Conservation (phyloP, 139 green algal genomes). For the Chlamydomonas urium region DNA sequence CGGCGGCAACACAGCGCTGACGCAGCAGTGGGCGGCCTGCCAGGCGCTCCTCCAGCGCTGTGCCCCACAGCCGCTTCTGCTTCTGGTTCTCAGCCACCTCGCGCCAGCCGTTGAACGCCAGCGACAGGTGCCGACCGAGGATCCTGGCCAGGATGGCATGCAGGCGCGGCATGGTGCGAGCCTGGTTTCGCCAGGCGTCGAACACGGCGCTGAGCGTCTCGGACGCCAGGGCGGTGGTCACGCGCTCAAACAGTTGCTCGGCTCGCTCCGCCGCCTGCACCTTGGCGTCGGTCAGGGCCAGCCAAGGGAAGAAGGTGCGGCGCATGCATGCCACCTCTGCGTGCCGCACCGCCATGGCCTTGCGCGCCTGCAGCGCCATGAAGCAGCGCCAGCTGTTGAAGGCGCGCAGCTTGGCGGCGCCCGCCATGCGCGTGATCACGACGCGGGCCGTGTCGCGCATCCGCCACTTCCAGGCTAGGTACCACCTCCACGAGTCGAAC, state of each 20-base stretch:
- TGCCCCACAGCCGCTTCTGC: too few species aligned
- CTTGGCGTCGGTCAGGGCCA: not conserved
- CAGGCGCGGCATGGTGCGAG: slow-evolving; percentile 8
- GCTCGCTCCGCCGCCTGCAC: not conserved
- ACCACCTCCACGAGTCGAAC: not conserved
- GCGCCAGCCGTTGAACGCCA: slow-evolving; percentile 36
- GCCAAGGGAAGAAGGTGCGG: too few species aligned
- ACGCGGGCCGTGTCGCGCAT: not conserved
- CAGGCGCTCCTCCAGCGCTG: too few species aligned
- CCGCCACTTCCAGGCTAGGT: not conserved
- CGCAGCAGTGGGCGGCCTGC: too few species aligned
- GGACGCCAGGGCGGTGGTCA: not conserved
- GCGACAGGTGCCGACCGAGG: slow-evolving; percentile 11
- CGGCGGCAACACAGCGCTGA: not conserved
- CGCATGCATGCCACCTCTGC: too few species aligned
- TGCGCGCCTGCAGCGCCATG: not conserved
- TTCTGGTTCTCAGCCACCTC: too few species aligned
- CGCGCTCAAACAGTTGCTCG: not conserved
- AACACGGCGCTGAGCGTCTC: slow-evolving; percentile 10
- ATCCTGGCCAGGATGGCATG: slow-evolving; percentile 20
- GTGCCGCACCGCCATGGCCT: not conserved
- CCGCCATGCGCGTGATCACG: not conserved
- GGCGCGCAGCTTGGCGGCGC: not conserved
- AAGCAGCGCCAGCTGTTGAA: slow-evolving; percentile 10
- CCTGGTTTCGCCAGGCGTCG: slow-evolving; percentile 13